A percentile compares a stretch with the other conserved stretches of the same genome.
Evolutionary conservation across 2,329 filamentous ascomycete genomes (phyloP).

Genomic region (Exophiala bonariae): DNA sequence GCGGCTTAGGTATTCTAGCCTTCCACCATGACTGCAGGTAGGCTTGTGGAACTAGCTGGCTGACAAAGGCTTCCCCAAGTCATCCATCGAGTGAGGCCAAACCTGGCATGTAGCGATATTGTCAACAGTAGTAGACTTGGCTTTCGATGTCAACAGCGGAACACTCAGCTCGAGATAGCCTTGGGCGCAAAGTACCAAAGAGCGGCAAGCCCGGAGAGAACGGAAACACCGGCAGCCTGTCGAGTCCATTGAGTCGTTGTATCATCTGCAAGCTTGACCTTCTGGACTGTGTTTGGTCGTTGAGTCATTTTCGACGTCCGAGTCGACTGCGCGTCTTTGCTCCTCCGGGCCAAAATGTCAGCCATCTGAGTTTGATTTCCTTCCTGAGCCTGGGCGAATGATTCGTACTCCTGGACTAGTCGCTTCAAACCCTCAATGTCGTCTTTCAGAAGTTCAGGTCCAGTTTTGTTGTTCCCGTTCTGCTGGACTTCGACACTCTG

Average conservation of each 20-base stretch:
- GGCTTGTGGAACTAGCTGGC: too few species aligned
- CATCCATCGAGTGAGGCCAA: too few species aligned
- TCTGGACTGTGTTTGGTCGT: constrained; percentile 13
- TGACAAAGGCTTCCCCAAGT: too few species aligned
- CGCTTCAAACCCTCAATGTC: constrained; percentile 73
- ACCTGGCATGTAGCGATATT: too few species aligned
- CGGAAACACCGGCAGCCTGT: constrained; percentile 28
- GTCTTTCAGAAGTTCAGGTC: constrained; percentile 56
- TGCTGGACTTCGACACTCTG: constrained; percentile 88
- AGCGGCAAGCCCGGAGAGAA: constrained; percentile 31
- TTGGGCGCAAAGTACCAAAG: constrained; percentile 31
- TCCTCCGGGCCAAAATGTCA: constrained; percentile 13
- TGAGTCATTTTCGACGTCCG: constrained; percentile 2
- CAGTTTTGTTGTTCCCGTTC: constrained; percentile 51
- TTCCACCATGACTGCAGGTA: too few species aligned
- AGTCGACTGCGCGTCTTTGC: neutral
- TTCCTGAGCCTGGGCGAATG: constrained; percentile 24
- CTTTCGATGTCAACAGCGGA: too few species aligned
- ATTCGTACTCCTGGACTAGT: constrained; percentile 53
- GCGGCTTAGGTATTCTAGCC: too few species aligned
- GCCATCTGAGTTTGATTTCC: constrained; percentile 22
- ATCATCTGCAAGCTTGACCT: constrained; percentile 23
- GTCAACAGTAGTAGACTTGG: too few species aligned
- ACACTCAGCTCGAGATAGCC: constrained; percentile 22
- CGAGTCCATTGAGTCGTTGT: constrained; percentile 27